phyloP scores from a whole-genome alignment of 495 filamentous ascomycete species.

The Chaetomium fimeti region DNA sequence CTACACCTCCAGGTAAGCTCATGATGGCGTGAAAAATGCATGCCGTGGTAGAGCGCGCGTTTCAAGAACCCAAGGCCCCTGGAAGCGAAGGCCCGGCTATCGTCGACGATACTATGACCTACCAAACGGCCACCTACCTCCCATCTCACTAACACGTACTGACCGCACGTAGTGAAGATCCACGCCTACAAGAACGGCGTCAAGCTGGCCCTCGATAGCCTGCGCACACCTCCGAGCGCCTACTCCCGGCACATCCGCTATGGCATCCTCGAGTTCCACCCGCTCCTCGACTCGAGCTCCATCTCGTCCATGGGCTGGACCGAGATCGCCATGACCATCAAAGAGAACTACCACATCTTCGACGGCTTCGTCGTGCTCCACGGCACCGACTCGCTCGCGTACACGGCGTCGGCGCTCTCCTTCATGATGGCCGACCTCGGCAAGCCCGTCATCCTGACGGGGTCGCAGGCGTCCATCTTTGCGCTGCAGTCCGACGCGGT shows the following conservation, averaged over 20 bases:
- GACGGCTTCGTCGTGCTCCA: conserved; percentile 97
- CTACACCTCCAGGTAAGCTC: conserved; percentile 36
- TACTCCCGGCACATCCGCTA: conserved; percentile 85
- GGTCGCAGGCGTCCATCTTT: conserved; percentile 89
- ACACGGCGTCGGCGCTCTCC: conserved; percentile 86
- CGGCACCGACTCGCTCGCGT: conserved; percentile 90
- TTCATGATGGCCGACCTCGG: conserved; percentile 94
- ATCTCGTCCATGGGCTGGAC: conserved; percentile 91
- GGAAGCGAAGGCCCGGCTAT: too few relatives aligned
- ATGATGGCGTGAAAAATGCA: not conserved
- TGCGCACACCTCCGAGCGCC: conserved; percentile 76
- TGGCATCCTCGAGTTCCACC: conserved; percentile 79
- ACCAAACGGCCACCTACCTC: too few relatives aligned
- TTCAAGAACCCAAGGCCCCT: not conserved
- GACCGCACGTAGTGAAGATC: conserved; percentile 33
- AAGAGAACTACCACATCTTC: conserved; percentile 82
- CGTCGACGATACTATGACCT: too few relatives aligned
- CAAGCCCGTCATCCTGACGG: conserved; percentile 88
- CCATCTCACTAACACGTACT: conserved; percentile 11
- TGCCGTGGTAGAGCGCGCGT: not conserved
- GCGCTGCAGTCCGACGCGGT: conserved; percentile 91
- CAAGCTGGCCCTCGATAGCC: conserved; percentile 48
- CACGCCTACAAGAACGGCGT: conserved; percentile 44
- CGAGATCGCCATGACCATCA: conserved; percentile 68
- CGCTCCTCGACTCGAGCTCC: conserved; percentile 86